phyloP scores from a whole-genome alignment of 2,329 filamentous ascomycete species.

The Colletotrichum sp. region DNA sequence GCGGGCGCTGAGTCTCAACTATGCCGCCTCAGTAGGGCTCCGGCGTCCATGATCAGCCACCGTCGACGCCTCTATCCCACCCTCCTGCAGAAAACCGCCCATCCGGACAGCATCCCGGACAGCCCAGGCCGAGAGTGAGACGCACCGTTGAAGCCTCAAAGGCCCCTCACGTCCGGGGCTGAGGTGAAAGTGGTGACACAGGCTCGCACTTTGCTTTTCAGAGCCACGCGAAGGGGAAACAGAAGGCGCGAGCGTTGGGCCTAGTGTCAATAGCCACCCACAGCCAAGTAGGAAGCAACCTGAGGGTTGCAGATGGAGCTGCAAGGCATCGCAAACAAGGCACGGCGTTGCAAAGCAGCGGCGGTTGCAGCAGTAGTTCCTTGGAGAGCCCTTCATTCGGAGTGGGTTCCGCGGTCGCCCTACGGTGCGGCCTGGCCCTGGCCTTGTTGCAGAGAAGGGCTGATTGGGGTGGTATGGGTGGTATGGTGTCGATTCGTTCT shows the following conservation, averaged over 20 bases:
- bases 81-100: background rate
- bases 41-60: constrained; percentile 3
- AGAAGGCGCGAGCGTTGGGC: background rate
- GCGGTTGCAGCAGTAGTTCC: background rate
- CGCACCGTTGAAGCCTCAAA: constrained; percentile 11
- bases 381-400: background rate
- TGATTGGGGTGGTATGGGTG: background rate
- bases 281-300: background rate
- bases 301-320: background rate
- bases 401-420: background rate
- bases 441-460: background rate
- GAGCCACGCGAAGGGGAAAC: background rate
- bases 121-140: constrained; percentile 6
- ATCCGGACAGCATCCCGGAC: background rate
- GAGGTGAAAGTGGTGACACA: background rate
- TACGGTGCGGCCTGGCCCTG: background rate
- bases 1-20: background rate
- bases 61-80: background rate
- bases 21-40: background rate
- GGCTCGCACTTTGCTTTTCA: background rate
- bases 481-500: background rate
- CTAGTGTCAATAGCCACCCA: background rate
- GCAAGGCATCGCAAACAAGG: background rate
- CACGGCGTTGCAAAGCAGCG: background rate
- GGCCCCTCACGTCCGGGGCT: background rate